These are phyloP conservation scores for Lablab purpureus DNA, from an alignment of 306 rosid species.

Conservation along the genomic window DNA sequence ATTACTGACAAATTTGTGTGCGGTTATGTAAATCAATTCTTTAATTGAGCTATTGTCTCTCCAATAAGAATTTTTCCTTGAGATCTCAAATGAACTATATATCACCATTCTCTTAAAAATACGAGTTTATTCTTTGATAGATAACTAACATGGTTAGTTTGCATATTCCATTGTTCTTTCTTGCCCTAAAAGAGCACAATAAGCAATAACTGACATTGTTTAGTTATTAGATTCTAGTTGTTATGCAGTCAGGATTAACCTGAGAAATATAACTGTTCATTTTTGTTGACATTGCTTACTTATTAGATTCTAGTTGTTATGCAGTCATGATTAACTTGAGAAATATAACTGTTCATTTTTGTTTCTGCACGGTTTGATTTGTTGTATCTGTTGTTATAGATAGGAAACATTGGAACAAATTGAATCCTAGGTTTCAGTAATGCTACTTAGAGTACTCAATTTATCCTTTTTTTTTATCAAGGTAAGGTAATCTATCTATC, in stretches of 20 bases:
- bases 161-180: not conserved
- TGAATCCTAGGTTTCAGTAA: not conserved
- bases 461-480: constrained; percentile 9
- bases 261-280: not conserved
- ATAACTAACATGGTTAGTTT: constrained; percentile 2
- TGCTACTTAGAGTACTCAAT: not conserved
- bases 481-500: not conserved
- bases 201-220: not conserved
- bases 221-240: constrained; percentile 26
- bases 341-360: not conserved
- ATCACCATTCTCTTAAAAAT: not conserved
- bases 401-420: not conserved
- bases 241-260: constrained; percentile 1
- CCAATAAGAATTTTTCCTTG: not conserved
- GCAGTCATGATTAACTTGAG: not conserved
- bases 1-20: not conserved
- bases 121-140: constrained; percentile 6
- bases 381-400: constrained; percentile 9
- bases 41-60: constrained; percentile 1
- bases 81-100: not conserved
- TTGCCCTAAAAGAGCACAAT: not conserved
- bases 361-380: constrained; percentile 13
- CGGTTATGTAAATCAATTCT: not conserved
- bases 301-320: constrained; percentile 21
- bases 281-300: too few species aligned